These are phyloP conservation scores for Cryoendolithus antarcticus DNA, from an alignment of 2,329 filamentous ascomycete species.

Conservation along the genomic window DNA sequence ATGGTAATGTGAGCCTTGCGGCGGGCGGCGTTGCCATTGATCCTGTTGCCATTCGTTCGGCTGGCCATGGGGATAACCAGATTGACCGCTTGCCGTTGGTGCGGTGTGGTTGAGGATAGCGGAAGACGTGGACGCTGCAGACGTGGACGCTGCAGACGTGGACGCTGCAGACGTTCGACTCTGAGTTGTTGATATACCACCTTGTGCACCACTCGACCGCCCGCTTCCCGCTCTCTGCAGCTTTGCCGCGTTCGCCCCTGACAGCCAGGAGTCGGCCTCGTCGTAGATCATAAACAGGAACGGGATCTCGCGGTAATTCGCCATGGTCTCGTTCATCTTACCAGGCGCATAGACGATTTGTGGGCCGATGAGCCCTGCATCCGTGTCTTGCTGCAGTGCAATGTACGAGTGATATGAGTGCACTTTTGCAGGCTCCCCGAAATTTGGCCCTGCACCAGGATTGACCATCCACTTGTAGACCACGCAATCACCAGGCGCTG, in stretches of 20 bases:
- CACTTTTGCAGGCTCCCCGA: conserved; percentile 6
- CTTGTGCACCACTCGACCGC: too few relatives aligned
- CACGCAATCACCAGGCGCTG: conserved; percentile 13
- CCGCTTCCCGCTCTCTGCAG: conserved; percentile 1
- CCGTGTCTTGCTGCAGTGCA: conserved; percentile 13
- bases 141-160: conserved; percentile 1
- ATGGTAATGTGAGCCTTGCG: too few relatives aligned
- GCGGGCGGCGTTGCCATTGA: background rate
- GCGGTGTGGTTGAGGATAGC: background rate
- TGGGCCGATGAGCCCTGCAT: conserved; percentile 18
- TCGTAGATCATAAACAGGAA: conserved; percentile 16
- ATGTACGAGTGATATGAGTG: conserved; percentile 19
- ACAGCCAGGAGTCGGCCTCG: conserved; percentile 17
- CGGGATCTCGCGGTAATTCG: conserved; percentile 16
- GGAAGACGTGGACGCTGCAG: background rate
- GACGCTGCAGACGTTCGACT: background rate
- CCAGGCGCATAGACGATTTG: conserved; percentile 16
- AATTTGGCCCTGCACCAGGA: conserved; percentile 7
- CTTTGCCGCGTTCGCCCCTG: conserved; percentile 9
- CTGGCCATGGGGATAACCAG: background rate
- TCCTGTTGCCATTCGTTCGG: background rate
- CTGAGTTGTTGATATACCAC: too few relatives aligned
- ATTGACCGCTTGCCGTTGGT: conserved; percentile 1
- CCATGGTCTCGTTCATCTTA: conserved; percentile 16
- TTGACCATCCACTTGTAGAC: conserved; percentile 18